Conservation (phyloP, 176 grass and related monocot genomes). For the Bolboschoenus planiculmis region DNA sequence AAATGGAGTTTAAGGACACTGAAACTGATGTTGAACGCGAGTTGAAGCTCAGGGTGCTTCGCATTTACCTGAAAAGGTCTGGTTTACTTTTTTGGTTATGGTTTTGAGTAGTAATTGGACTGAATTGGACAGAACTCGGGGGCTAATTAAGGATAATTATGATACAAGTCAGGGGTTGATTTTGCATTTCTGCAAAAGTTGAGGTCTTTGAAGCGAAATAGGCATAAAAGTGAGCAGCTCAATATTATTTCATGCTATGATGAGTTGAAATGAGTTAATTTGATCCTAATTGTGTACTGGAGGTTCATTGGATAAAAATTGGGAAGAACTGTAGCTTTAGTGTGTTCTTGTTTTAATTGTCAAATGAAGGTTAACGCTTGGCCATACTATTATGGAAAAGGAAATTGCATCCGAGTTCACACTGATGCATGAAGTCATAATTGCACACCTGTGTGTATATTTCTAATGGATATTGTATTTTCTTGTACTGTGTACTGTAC, state of each 20-base stretch:
- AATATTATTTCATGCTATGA: neutral
- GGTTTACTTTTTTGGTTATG: neutral
- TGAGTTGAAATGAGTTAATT: neutral
- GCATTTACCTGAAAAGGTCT: conserved; percentile 89
- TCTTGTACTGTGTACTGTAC: neutral
- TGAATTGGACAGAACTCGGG: neutral
- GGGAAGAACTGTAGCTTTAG: neutral
- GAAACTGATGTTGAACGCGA: conserved; percentile 78
- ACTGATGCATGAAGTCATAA: neutral
- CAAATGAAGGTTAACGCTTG: neutral
- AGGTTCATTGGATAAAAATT: neutral
- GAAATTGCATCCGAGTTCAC: neutral
- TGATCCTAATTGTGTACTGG: neutral
- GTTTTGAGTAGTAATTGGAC: neutral
- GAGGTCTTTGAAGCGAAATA: neutral
- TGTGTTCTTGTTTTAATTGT: neutral
- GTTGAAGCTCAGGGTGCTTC: conserved; percentile 74
- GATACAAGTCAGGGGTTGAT: neutral
- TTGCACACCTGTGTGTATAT: neutral
- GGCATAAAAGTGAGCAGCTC: neutral
- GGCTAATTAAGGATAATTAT: neutral
- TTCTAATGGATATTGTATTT: conserved; percentile 8
- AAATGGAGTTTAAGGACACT: conserved; percentile 98
- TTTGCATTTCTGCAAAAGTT: conserved; percentile 3
- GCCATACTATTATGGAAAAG: neutral